A percentile compares a stretch with the other conserved stretches of the same genome.
Evolutionary conservation across 2,329 filamentous ascomycete species (phyloP).

Genomic region (Penicillium thymicola): DNA sequence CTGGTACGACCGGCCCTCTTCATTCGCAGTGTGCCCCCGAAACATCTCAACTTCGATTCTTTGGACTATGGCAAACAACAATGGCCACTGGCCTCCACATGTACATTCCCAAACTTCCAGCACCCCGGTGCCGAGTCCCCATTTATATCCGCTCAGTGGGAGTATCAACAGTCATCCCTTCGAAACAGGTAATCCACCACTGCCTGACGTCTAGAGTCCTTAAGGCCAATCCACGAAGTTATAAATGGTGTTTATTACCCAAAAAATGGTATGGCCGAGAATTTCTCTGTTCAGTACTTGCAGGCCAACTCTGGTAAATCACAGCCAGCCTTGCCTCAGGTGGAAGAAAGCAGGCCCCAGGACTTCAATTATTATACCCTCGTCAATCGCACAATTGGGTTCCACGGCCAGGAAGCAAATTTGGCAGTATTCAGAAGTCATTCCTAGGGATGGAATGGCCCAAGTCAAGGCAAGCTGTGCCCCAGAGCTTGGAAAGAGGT

Average conservation of each 20-base stretch:
- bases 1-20: background rate
- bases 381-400: too few species aligned
- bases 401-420: too few species aligned
- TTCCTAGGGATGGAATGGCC: background rate
- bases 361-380: too few species aligned
- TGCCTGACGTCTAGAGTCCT: too few species aligned
- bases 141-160: background rate
- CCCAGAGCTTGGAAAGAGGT: background rate
- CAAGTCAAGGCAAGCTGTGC: background rate
- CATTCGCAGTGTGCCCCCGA: background rate
- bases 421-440: background rate
- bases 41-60: background rate
- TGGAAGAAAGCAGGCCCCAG: too few species aligned
- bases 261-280: too few species aligned
- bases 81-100: background rate
- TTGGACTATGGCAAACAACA: background rate
- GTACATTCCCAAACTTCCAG: background rate
- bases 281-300: too few species aligned
- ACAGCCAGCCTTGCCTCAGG: too few species aligned
- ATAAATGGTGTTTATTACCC: too few species aligned
- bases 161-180: background rate
- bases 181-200: background rate
- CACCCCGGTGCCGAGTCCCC: background rate
- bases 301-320: too few species aligned
- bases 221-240: too few species aligned